Evolutionary conservation across 2,329 filamentous ascomycete species (phyloP).

Genomic region (Aspergillus neotritici): DNA sequence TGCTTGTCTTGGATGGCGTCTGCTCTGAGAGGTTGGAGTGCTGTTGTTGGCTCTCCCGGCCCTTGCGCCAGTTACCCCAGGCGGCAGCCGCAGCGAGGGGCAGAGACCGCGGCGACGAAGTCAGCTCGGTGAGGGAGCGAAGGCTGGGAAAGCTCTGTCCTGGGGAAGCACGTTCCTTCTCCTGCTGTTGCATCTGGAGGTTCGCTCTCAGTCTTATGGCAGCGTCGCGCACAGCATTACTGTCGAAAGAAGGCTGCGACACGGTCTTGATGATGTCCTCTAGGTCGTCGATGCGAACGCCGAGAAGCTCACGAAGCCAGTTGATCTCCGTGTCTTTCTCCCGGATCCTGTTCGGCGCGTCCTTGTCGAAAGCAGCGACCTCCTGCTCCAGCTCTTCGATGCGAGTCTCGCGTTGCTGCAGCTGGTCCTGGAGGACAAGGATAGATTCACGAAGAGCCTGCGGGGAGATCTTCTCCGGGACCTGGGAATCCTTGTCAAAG

Average conservation of each 20-base stretch:
- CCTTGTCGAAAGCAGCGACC: constrained; percentile 63
- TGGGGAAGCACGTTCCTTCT: constrained; percentile 77
- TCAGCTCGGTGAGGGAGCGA: constrained; percentile 68
- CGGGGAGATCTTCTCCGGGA: constrained; percentile 83
- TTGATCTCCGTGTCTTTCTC: constrained; percentile 91
- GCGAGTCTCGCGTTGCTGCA: constrained; percentile 84
- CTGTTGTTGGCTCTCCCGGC: constrained; percentile 44
- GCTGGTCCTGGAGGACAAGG: constrained; percentile 89
- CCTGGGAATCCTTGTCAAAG: constrained; percentile 40
- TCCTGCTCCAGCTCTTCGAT: constrained; percentile 82
- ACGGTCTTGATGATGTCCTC: constrained; percentile 84
- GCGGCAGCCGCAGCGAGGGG: constrained; percentile 88
- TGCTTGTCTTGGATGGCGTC: constrained; percentile 58
- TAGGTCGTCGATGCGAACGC: constrained; percentile 83
- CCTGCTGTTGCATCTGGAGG: constrained; percentile 95
- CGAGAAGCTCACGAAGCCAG: constrained; percentile 90
- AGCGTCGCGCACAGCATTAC: constrained; percentile 75
- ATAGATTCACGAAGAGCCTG: constrained; percentile 95
- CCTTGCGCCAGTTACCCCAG: constrained; percentile 91
- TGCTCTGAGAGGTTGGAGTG: constrained; percentile 41
- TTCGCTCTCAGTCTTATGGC: constrained; percentile 91
- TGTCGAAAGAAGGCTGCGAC: constrained; percentile 68
- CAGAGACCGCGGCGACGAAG: constrained; percentile 69
- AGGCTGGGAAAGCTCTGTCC: constrained; percentile 65
- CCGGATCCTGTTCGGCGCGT: constrained; percentile 74